Evolutionary conservation across 106 monocot genomes (phyloP), one percentile per base, ranked within the genome.

Genomic region (Ottelia alismoides): DNA sequence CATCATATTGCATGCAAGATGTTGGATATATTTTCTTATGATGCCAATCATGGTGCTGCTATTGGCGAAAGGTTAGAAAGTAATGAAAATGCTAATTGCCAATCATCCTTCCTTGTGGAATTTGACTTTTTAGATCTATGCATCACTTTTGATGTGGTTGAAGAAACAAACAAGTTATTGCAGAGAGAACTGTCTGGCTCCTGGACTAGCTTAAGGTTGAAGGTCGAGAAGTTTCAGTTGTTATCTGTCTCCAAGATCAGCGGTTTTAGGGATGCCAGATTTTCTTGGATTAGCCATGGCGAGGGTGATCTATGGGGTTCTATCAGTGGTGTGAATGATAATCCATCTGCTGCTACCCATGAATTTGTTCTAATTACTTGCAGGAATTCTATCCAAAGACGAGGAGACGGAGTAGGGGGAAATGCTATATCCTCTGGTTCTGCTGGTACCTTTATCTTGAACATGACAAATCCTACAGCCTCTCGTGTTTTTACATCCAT

Each of bases 231-330:
- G 28, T 75, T 98, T 72, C 82, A 85, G 58, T 57, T 98, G 31
- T 61, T 98, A 51, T 85, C 82, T 51, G 74, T 74, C 51, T 82
- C 82, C 60, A 77, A 85, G 67, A 67, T 85, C 63, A 82, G 96
- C 30, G 78, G 85, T 24, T 25, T 98, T 29, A 49, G 51, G 9
- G 59, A 67, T 55, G 70, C 85, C 20, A 71, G 45, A 1, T 76
- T 85, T 70, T 60, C 85, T 26, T 82, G 78, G 74, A 45, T 89
- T 18, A 82, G 68, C 25, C 96, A 98, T 73, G 82, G 84, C 31
- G 89, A 89, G 60, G 88, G 96, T 44, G 76, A 90, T 35, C 56
- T 98, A 46, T 75, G 71, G 68, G 89, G 96, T 57, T 82, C 89
- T 22, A 54, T 89, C 24, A 20, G 54, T 35, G 53, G 58, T 57